Evolutionary conservation across 2,329 filamentous ascomycete genomes (phyloP), one percentile per base, ranked within the genome.

Genomic region (Raffaelea arxii): DNA sequence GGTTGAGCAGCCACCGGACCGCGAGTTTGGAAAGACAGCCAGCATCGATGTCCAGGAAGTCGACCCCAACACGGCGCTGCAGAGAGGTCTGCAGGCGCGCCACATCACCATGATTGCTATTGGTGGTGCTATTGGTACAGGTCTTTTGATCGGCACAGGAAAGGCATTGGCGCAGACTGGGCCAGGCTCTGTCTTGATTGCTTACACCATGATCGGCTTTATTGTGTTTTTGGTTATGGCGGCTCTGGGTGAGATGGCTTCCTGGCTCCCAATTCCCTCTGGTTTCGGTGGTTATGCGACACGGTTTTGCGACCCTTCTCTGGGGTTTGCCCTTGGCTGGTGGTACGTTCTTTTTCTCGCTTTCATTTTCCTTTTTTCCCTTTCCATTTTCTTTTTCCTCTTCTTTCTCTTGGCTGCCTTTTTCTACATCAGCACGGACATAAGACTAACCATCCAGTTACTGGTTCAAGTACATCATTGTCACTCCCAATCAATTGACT

Each of bases 311-410:
- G 79, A 84, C 56, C 58, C 59, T 21, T 56, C 58, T n/a, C 55
- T 61, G 50, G 58, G 60, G 7, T 89, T 89, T 56, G 74, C 84
- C 19, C 84, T 89, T 74, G 85, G 86, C 19, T 90, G 84, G 84
- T 42, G 38, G 50, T 54, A 40, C n/a, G 51, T 46, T 6, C 16
- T 7, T 4, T n/a, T n/a, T 18, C 32, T 36, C 14, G 14, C 32
- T 5, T n/a, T 4, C 36, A 19, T 6, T 42, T 4, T 32, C 9
- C 9, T 9, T 9, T 16, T 32, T 9, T 9, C 9, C 9, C 27
- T 32, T 32, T 32, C 27, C 16, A 16, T 7, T n/a, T 19, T 27
- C 23, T 23, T 14, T 27, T 43, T 36, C 19, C 21, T n/a, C 6
- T n/a, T 37, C 12, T 22, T 16, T 25, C 3, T 22, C n/a, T 23